These are phyloP conservation scores for Ceratobasidium sp. DNA, from an alignment of 1,284 basidiomycete genomes.

Conservation along the genomic window DNA sequence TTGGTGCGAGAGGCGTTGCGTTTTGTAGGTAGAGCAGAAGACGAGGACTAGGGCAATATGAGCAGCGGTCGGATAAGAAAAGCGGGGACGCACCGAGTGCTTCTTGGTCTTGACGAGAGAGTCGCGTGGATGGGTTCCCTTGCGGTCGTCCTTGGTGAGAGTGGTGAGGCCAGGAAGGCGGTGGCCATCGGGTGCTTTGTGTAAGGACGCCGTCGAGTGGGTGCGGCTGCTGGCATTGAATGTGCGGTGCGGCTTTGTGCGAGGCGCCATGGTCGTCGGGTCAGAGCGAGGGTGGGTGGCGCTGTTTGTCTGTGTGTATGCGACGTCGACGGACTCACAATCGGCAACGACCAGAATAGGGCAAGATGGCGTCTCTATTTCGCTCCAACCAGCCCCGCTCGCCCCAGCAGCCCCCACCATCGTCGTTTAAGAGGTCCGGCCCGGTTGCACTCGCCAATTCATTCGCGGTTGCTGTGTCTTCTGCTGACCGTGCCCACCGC, in stretches of 20 bases:
- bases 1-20: constrained; percentile 27
- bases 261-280: constrained; percentile 37
- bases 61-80: constrained; percentile 2
- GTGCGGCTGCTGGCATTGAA: constrained; percentile 17
- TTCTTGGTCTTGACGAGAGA: constrained; percentile 40
- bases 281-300: constrained; percentile 12
- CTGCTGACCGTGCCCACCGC: constrained; percentile 26
- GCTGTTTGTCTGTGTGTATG: constrained; percentile 24
- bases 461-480: constrained; percentile 10
- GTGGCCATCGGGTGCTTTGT: constrained; percentile 3
- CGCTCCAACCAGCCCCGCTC: constrained; percentile 20
- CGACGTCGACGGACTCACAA: neutral
- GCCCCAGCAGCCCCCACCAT: constrained; percentile 20
- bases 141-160: constrained; percentile 11
- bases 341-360: constrained; percentile 27
- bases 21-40: constrained; percentile 32
- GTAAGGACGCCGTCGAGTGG: constrained; percentile 24
- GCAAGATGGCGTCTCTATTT: constrained; percentile 30
- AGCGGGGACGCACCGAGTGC: constrained; percentile 20
- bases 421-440: constrained; percentile 16
- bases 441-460: constrained; percentile 8
- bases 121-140: constrained; percentile 20
- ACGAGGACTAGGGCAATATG: constrained; percentile 28
- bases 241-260: constrained; percentile 23
- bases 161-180: constrained; percentile 20